Base-by-base conservation (phyloP, 371 early-diverging fungal genomes). In the Hamiltosporidium tvaerminnensis region DNA sequence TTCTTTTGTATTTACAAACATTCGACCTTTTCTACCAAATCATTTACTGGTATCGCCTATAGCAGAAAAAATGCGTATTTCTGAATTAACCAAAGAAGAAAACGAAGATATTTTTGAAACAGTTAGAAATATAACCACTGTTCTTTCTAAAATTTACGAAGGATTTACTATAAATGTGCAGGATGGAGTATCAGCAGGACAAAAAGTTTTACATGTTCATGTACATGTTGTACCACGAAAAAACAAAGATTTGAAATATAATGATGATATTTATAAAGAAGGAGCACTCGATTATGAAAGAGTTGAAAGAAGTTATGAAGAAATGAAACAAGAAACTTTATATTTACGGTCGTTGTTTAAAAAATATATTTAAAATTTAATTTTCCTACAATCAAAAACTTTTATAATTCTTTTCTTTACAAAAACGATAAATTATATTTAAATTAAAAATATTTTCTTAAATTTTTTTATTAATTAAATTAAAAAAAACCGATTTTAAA, bases 1-100 rank as follows among this genome's bases (percentile, higher is more conserved):
- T 31, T 61, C 58, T 30, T 65, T 61, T 65, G 44, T 68, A 1
- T 72, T 72, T 53, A 53, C 57, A 1, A 68, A 67, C 54, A 33
- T 72, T 53, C 23, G 64, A 35, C 72, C 72, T 0, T 68, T 72
- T 57, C 57, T 72, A 23, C 59, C 59, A 47, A 55, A 68, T 53
- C 72, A 72, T 57, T 55, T 68, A 12, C 59, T 72, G 1, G 67
- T 68, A n/a, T 68, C 63, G 35, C 72, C 72, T 16, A 65, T 59
- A 53, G n/a, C 53, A 47, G 34, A n/a, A 49, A 57, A 48, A 30
- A 39, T 31, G 12, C 16, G 34, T 35, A 32, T 72, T 23, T n/a
- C 35, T 32, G 72, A 68, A 16, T 38, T 72, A 12, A 58, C 57
- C 12, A 36, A 4, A 47, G 68, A 66, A 38, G 72, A 72, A 56